phyloP scores from a whole-genome alignment of 352 stramenopile genomes.

The Phytophthora palmivora region DNA sequence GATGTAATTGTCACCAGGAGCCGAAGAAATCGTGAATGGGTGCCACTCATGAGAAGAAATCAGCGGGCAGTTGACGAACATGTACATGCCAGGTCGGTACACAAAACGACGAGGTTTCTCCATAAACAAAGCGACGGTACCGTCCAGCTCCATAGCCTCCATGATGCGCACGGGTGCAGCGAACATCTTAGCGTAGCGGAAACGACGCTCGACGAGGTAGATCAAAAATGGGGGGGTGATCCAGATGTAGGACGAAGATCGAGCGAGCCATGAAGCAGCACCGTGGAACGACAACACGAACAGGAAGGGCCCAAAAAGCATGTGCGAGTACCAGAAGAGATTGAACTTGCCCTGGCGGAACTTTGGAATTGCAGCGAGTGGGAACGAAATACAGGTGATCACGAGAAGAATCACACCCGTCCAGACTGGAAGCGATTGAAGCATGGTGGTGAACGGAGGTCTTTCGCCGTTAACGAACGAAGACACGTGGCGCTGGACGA shows the following conservation, averaged over 20 bases:
- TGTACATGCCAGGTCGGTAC: conserved; percentile 86
- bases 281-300: conserved; percentile 72
- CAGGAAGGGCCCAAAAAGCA: conserved; percentile 79
- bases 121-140: conserved; percentile 78
- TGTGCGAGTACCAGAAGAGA: conserved; percentile 85
- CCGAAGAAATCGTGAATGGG: conserved; percentile 92
- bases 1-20: conserved; percentile 83
- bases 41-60: conserved; percentile 91
- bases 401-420: conserved; percentile 73
- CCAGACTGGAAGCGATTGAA: conserved; percentile 75
- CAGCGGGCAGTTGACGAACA: conserved; percentile 87
- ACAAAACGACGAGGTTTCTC: conserved; percentile 78
- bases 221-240: conserved; percentile 68
- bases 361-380: conserved; percentile 72
- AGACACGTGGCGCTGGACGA: conserved; percentile 59
- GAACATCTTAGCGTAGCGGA: conserved; percentile 79
- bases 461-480: conserved; percentile 52
- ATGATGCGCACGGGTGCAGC: conserved; percentile 67
- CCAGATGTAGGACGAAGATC: conserved; percentile 67
- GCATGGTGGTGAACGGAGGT: conserved; percentile 72
- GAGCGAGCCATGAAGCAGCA: conserved; percentile 68
- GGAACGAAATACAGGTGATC: conserved; percentile 75
- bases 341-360: conserved; percentile 83
- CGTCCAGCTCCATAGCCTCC: conserved; percentile 69
- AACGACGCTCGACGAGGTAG: conserved; percentile 77